Percentiles rank a stretch among this genome's conserved stretches.
Conservation (phyloP, 225 moss, liverwort and hornwort genomes). For the Neckera pumila region DNA sequence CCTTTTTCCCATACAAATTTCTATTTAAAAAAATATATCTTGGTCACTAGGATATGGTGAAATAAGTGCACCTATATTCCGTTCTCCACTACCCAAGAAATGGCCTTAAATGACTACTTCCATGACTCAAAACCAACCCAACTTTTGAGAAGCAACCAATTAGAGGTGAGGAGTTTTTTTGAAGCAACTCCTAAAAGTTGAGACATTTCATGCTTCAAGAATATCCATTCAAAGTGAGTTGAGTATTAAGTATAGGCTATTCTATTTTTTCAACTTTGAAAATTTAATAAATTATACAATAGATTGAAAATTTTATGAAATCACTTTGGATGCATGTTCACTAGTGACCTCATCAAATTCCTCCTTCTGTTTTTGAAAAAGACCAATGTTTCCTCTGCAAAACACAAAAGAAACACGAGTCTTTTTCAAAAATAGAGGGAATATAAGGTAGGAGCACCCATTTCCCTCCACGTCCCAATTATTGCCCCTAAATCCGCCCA, state of each 20-base stretch:
- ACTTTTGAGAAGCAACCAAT: not conserved
- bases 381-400: no score
- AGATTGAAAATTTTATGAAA: not conserved
- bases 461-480: no score
- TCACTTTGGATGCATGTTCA: fast-evolving
- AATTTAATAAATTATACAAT: not conserved
- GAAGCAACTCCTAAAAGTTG: not conserved
- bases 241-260: not conserved
- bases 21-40: not conserved
- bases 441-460: no score
- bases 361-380: no score
- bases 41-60: fast-evolving
- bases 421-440: no score
- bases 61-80: not conserved
- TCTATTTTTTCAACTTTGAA: not conserved
- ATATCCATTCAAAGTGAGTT: not conserved
- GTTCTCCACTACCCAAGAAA: not conserved
- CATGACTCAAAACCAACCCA: not conserved
- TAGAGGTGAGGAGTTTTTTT: not conserved
- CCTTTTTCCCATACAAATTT: not conserved
- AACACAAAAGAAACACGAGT: no score
- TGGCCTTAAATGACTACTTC: not conserved
- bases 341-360: not conserved
- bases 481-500: no score
- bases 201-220: not conserved